These are phyloP conservation scores for Nicotiana obtusifolia DNA, from an alignment of 257 asterid species.

Conservation along the genomic window DNA sequence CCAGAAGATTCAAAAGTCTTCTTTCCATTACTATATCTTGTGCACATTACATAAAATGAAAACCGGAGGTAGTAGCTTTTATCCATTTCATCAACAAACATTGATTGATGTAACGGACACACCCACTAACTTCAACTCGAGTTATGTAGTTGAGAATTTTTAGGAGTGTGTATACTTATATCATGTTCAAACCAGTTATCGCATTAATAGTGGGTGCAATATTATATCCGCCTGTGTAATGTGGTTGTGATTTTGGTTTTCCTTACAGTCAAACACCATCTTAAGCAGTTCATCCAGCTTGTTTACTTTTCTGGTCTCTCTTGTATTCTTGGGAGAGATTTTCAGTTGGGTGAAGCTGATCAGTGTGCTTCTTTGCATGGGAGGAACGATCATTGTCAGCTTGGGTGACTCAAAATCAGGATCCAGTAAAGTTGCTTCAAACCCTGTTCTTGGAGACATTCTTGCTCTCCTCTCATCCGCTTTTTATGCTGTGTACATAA, in stretches of 20 bases:
- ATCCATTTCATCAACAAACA: background rate
- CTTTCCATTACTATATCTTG: no score
- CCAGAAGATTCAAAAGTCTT: no score
- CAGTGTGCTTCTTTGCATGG: conserved; percentile 95
- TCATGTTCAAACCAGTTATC: background rate
- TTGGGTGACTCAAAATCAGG: conserved; percentile 66
- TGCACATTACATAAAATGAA: background rate
- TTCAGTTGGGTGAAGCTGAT: conserved; percentile 81
- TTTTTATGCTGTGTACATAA: conserved; percentile 74
- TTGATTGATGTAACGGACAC: background rate
- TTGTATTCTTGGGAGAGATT: conserved; percentile 76
- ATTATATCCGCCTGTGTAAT: background rate
- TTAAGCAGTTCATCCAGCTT: conserved; percentile 90
- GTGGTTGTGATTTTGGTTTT: conserved; percentile 16
- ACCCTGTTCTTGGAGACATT: conserved; percentile 70
- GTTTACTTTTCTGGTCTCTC: conserved; percentile 88
- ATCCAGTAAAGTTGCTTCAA: conserved; percentile 45
- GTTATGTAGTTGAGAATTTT: background rate
- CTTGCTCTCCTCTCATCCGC: conserved; percentile 72
- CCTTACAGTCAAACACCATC: conserved; percentile 78
- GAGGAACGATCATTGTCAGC: conserved; percentile 82
- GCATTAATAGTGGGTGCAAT: background rate
- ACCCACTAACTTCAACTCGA: background rate
- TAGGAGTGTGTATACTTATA: background rate
- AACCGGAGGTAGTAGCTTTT: background rate